Percentiles rank a stretch among this genome's conserved stretches.
phyloP scores from a whole-genome alignment of 2,329 filamentous ascomycete genomes.

The Trichoderma semiorbis region DNA sequence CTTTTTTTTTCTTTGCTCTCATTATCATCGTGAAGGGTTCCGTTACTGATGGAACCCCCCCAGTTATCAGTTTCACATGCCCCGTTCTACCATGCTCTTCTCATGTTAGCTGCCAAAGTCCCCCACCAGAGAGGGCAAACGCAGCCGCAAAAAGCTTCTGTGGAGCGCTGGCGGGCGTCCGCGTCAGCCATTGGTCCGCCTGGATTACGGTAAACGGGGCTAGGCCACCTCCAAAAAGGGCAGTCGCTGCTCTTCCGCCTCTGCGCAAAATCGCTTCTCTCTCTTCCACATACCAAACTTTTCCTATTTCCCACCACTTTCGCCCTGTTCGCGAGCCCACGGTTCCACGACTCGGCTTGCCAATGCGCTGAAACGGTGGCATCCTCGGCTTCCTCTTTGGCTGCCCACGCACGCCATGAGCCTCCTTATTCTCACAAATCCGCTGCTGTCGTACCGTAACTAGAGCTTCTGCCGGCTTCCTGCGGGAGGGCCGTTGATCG shows the following conservation, averaged over 20 bases:
- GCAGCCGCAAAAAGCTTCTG: slow-evolving; percentile 15
- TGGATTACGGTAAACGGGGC: not conserved
- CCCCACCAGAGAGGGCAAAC: slow-evolving; percentile 11
- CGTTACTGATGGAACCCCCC: not conserved
- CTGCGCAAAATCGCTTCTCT: slow-evolving; percentile 10
- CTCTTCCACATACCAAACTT: slow-evolving; percentile 13
- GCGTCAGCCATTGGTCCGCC: slow-evolving; percentile 4
- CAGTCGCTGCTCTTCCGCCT: slow-evolving; percentile 13
- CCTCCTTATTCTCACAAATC: not conserved
- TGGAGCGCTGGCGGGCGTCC: not conserved
- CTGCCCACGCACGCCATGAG: slow-evolving; percentile 21
- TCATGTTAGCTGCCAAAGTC: not conserved
- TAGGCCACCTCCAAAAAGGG: slow-evolving; percentile 15
- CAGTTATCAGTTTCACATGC: not conserved
- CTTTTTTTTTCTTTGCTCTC: not conserved
- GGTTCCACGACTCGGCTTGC: slow-evolving; percentile 20
- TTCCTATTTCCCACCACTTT: not conserved
- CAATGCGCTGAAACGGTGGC: slow-evolving; percentile 21
- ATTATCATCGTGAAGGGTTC: not conserved
- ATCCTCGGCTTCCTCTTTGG: slow-evolving; percentile 19
- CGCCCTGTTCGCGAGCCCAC: slow-evolving; percentile 1
- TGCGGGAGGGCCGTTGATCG: slow-evolving; percentile 17
- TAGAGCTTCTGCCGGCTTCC: slow-evolving; percentile 12
- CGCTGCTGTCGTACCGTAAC: slow-evolving; percentile 16
- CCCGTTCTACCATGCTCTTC: not conserved